Evolutionary conservation across 352 stramenopile genomes (phyloP), one percentile per base, ranked within the genome.

Genomic region (Phytophthora syringae): DNA sequence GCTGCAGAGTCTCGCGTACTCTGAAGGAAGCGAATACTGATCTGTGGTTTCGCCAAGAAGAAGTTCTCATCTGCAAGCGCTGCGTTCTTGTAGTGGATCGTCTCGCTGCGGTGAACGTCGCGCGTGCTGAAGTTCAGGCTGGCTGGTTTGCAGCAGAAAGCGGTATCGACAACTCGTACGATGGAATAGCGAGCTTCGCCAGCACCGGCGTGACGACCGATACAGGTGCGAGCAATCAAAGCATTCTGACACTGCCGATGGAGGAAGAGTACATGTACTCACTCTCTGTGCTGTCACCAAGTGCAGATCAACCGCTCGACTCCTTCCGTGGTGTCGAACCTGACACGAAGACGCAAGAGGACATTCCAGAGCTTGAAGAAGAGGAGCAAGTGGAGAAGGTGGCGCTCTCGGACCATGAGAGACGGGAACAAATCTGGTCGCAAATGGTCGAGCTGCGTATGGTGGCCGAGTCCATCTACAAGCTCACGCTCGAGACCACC

Each of bases 401-500:
- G 43, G 22, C 40, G 32, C 60, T 71, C 24, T 74, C 65, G 3
- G 65, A 72, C 28, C 52, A 44, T 15, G 55, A 75, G 18, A 54
- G 67, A 5, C 70, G 60, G 11, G 70, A 77, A 34, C 69, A 72
- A 18, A 77, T 74, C 28, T 74, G 69, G 64, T 77, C 69, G 42
- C 77, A 83, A 48, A 84, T 86, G 72, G 75, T 79, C 32, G 72
- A 80, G 52, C 50, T 84, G 37, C 66, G 72, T 16, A 75, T 70
- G 55, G 69, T 80, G 13, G 74, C 72, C 21, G 69, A 86, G 47
- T 79, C 72, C 48, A 79, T 83, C 34, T 86, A 80, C 70, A 71
- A 83, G 27, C 68, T 79, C 42, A 69, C 70, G 1, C 55, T 72
- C 7, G 65, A 78, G 65, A 75, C 65, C 6, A 64, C 56, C 21